Base-by-base conservation (phyloP, 345 rosid genomes). In the Citrus trifoliata region DNA sequence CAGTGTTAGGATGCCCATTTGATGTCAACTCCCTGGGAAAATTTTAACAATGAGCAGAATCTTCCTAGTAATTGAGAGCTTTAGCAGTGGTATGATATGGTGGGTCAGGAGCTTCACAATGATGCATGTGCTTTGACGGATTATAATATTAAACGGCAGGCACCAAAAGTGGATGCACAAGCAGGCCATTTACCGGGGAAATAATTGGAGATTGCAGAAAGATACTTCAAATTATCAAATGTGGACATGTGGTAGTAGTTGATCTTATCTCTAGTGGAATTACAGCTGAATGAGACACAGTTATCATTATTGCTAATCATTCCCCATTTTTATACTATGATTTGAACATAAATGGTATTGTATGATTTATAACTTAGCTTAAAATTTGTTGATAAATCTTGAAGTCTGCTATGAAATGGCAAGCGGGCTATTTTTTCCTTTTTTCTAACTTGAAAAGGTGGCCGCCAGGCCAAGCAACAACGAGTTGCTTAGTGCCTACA, bases 111-210 rank as follows among this genome's bases (percentile, higher is more conserved):
- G 68, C 37, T 68, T 28, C 78, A 64, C 76, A 33, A 73, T 30
- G n/a, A 76, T 14, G 14, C 53, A 32, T 64, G 48, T 63, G 55
- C 35, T 67, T 19, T 67, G 35, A 56, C 59, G 78, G 61, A 60
- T 72, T n/a, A 55, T 28, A 46, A n/a, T 22, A 70, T 53, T 51
- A 35, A 65, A 80, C 53, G 53, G 63, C 79, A 64, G 80, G 72
- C 76, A 68, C 59, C 67, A 51, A 19, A 74, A 79, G 85, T 83
- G 85, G 80, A 56, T 74, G 53, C 30, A 28, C 48, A 42, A 62
- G 75, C 42, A 63, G 76, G 75, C 79, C 83, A 82, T 78, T 86
- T 80, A 25, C 35, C 66, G 5, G 48, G 33, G 48, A 74, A 81
- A 59, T 73, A 27, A 85, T 83, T 81, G 72, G 79, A 66, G 30